A percentile compares a stretch with the other conserved stretches of the same genome.
Conservation (phyloP, 2,329 filamentous ascomycete genomes). For the Lizonia empirigonia region DNA sequence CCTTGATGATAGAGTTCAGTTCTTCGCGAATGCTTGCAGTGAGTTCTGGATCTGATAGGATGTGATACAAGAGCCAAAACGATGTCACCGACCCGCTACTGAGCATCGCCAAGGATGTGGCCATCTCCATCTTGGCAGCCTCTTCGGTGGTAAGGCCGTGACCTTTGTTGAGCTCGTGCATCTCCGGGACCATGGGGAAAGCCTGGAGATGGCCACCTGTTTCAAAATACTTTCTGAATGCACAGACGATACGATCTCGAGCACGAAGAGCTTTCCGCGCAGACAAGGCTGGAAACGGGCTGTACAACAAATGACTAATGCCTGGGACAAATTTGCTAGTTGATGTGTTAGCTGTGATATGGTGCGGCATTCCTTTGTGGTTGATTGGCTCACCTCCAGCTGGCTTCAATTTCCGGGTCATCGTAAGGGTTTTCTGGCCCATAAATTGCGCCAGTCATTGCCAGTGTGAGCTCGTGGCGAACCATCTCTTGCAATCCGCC, state of each 20-base stretch:
- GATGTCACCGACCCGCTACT: slow-evolving; percentile 49
- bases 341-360: neutral
- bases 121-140: slow-evolving; percentile 52
- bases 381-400: slow-evolving; percentile 44
- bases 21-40: slow-evolving; percentile 43
- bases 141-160: slow-evolving; percentile 45
- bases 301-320: slow-evolving; percentile 32
- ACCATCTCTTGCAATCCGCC: slow-evolving; percentile 29
- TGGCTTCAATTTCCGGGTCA: slow-evolving; percentile 42
- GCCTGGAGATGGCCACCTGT: slow-evolving; percentile 47
- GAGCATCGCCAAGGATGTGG: slow-evolving; percentile 49
- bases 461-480: slow-evolving; percentile 42
- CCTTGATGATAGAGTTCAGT: slow-evolving; percentile 11
- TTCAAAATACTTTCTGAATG: slow-evolving; percentile 51
- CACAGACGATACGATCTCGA: slow-evolving; percentile 42
- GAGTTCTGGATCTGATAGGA: slow-evolving; percentile 43
- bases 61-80: slow-evolving; percentile 51
- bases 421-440: slow-evolving; percentile 52
- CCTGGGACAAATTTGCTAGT: slow-evolving; percentile 31
- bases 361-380: neutral
- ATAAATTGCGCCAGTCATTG: slow-evolving; percentile 51
- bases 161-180: slow-evolving; percentile 41
- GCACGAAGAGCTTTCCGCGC: slow-evolving; percentile 42
- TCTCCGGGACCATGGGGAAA: slow-evolving; percentile 47
- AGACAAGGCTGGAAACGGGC: slow-evolving; percentile 32